Percentiles rank a stretch among this genome's conserved stretches.
phyloP scores from a whole-genome alignment of 2,329 filamentous ascomycete species.

The Botrytis elliptica region DNA sequence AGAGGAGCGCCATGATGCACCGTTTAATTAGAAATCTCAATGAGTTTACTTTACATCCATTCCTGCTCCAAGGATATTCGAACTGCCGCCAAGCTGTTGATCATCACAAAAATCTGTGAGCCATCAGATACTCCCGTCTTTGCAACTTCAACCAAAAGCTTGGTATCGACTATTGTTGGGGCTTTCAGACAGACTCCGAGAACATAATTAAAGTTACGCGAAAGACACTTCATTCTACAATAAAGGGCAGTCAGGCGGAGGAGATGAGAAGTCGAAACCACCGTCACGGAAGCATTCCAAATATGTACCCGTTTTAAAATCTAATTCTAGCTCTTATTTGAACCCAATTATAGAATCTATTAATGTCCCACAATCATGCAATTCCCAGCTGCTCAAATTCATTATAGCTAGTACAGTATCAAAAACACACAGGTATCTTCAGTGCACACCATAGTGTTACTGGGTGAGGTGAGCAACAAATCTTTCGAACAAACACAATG shows the following conservation, averaged over 20 bases:
- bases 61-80: background rate
- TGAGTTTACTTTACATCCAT: background rate
- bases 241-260: background rate
- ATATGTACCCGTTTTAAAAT: background rate
- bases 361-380: background rate
- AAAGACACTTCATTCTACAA: background rate
- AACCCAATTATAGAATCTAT: no score
- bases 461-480: background rate
- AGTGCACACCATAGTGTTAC: background rate
- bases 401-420: background rate
- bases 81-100: background rate
- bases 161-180: background rate
- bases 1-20: slow-evolving; percentile 37
- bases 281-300: background rate
- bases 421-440: background rate
- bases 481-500: background rate
- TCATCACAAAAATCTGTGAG: background rate
- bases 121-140: background rate
- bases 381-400: background rate
- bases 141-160: background rate
- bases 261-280: no score
- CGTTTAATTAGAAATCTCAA: background rate
- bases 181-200: background rate
- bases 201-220: background rate
- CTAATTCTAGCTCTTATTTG: background rate